Evolutionary conservation across 306 rosid species (phyloP).

Genomic region (Mimosa pudica): DNA sequence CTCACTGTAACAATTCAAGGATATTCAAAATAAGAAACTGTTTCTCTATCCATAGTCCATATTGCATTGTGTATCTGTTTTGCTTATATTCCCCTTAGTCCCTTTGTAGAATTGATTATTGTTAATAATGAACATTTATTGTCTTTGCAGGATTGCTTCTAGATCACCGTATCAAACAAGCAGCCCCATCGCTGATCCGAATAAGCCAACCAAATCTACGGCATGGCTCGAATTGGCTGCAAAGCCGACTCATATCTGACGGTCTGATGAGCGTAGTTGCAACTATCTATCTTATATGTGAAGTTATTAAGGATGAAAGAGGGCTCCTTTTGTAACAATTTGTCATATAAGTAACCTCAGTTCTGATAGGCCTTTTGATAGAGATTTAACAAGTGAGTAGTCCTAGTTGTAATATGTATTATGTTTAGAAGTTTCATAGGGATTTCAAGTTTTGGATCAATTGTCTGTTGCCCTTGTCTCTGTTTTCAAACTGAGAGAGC

Average conservation of each 20-base stretch:
- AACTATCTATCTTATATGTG: neutral
- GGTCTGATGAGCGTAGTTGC: conserved; percentile 38
- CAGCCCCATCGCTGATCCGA: conserved; percentile 19
- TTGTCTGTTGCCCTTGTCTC: neutral
- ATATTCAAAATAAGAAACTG: neutral
- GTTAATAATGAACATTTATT: neutral
- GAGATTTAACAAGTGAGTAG: neutral
- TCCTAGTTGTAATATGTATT: neutral
- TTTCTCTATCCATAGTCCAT: neutral
- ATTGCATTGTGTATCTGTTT: neutral
- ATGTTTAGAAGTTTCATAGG: neutral
- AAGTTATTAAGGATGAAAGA: neutral
- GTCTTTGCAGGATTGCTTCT: conserved; percentile 56
- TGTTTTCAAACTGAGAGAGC: neutral
- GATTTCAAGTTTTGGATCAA: neutral
- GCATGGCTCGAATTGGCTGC: conserved; percentile 80
- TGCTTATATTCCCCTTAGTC: neutral
- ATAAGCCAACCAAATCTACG: conserved; percentile 45
- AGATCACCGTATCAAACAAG: conserved; percentile 64
- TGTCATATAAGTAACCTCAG: neutral
- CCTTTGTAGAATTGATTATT: neutral
- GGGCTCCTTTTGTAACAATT: conserved; percentile 1
- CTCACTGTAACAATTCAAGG: conserved; percentile 14
- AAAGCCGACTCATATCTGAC: conserved; percentile 45
- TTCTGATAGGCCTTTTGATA: neutral